Evolutionary conservation across 2,329 filamentous ascomycete species (phyloP), one percentile per base, ranked within the genome.

Genomic region (Botrytis deweyae): DNA sequence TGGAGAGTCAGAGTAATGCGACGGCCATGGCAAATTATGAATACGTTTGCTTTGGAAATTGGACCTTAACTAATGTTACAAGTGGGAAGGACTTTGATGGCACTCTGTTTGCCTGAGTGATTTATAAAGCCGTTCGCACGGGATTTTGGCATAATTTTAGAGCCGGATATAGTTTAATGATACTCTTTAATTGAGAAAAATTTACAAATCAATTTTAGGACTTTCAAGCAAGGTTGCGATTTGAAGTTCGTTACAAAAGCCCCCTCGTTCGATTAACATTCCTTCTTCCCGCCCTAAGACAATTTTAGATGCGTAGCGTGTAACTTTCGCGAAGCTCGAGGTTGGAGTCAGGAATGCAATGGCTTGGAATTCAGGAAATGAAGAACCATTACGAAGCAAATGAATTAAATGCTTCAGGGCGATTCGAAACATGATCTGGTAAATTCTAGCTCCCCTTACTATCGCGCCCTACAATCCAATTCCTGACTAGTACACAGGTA

Each of bases 1-100:
- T 86, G 1, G 74, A 72, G 22, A 70, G 70, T 22, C 74, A 74
- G 42, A 74, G 44, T 33, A 75, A 75, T 55, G 64, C 38, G 6
- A 58, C 74, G 9, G 63, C 44, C 4, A n/a, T 74, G 58, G 74
- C 74, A 20, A 68, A 74, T 65, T 75, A 75, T 52, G 71, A 73
- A 42, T 73, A 73, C 33, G 71, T 73, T 33, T 73, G 71, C 40
- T 73, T 73, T 61, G 71, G 71, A 14, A 73, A 73, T 33, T 62
- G 8, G 6, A 73, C 71, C 10, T 42, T 73, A 1, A 42, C 71
- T 2, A 69, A 73, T 62, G 42, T 69, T 40, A 73, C 71, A 9
- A 73, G 71, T 42, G 71, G 71, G 10, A 61, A 38, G 33, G 71
- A 73, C 18, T 73, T 42, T 52, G 71, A 73, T 69, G 71, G 71